phyloP scores from a whole-genome alignment of 257 asterid species.

The Paraleonurus japonicus region DNA sequence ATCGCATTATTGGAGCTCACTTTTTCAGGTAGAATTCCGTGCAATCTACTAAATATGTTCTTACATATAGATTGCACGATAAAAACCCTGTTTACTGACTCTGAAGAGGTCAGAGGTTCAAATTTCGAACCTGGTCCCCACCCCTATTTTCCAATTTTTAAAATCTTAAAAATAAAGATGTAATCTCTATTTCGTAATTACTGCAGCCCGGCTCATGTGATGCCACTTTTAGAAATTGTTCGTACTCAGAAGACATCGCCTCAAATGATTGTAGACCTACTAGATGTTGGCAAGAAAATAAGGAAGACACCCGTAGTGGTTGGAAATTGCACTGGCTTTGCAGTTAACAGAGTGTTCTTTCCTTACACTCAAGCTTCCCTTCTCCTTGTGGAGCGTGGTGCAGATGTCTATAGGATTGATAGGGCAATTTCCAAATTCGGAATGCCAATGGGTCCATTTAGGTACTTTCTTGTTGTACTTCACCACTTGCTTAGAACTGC shows the following conservation, averaged over 20 bases:
- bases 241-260: conserved; percentile 88
- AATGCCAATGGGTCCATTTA: conserved; percentile 98
- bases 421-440: conserved; percentile 78
- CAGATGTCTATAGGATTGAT: conserved; percentile 79
- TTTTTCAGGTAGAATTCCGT: conserved; percentile 70
- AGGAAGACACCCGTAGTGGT: conserved; percentile 95
- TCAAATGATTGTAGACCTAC: conserved; percentile 75
- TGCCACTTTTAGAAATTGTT: conserved; percentile 95
- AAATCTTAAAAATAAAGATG: neutral
- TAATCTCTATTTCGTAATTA: neutral
- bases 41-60: neutral
- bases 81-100: neutral
- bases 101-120: neutral
- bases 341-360: conserved; percentile 92
- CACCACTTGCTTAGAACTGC: neutral
- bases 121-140: neutral
- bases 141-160: neutral
- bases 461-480: conserved; percentile 37
- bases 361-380: conserved; percentile 93
- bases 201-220: conserved; percentile 96
- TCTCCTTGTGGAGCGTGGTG: conserved; percentile 81
- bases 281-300: conserved; percentile 87
- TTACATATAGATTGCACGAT: conserved; percentile 1
- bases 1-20: conserved; percentile 94
- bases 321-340: conserved; percentile 96